These are phyloP conservation scores for Saccharum hybrid DNA, from an alignment of 202 grass and related monocot species.

Conservation along the genomic window DNA sequence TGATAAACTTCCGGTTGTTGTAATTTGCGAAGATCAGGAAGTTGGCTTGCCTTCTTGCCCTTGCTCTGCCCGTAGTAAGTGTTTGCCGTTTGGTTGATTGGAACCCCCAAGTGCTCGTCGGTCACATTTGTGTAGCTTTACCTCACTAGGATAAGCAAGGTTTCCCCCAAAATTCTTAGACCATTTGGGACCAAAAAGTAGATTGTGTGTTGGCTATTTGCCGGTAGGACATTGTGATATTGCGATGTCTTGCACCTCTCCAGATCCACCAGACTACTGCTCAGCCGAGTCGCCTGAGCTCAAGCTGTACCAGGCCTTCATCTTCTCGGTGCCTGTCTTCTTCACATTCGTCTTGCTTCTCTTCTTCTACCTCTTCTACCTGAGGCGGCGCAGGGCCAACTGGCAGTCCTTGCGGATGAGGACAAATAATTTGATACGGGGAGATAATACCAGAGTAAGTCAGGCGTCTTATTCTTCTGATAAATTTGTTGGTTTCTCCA, in stretches of 20 bases:
- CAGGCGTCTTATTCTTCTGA: background rate
- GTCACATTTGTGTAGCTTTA: background rate
- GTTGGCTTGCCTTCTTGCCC: background rate
- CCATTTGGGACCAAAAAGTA: background rate
- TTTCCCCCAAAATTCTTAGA: background rate
- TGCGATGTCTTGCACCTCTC: slow-evolving; percentile 80
- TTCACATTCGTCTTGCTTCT: slow-evolving; percentile 83
- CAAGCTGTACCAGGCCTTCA: slow-evolving; percentile 91
- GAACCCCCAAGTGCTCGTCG: background rate
- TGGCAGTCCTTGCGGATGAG: slow-evolving; percentile 85
- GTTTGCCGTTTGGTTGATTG: background rate
- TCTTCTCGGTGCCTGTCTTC: slow-evolving; percentile 93
- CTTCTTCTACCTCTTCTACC: slow-evolving; percentile 90
- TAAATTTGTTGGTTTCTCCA: background rate
- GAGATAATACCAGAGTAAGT: slow-evolving; percentile 75
- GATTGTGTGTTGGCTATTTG: background rate
- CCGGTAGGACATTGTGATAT: slow-evolving; percentile 20
- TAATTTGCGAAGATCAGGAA: background rate
- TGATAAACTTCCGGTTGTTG: background rate
- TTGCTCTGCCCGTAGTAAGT: background rate
- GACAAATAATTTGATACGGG: slow-evolving; percentile 63
- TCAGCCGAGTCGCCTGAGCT: slow-evolving; percentile 78
- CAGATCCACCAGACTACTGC: slow-evolving; percentile 76
- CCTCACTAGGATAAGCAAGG: background rate
- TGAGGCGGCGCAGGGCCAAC: slow-evolving; percentile 76